Evolutionary conservation across 2,329 filamentous ascomycete species (phyloP).

Genomic region (Curvularia eragrostidis): DNA sequence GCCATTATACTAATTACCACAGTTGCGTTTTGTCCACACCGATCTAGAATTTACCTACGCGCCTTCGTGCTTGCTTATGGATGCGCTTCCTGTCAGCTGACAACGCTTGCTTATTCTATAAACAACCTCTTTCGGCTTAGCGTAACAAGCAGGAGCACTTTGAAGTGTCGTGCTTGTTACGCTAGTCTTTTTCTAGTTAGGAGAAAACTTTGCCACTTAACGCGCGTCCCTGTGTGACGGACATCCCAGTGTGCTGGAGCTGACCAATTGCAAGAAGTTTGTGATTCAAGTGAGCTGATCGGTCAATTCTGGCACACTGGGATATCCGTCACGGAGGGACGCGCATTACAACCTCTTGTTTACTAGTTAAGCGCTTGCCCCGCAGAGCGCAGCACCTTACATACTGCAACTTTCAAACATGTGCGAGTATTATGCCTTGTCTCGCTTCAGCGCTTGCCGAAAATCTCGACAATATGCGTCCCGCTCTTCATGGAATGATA

Average conservation of each 20-base stretch:
- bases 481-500: not conserved
- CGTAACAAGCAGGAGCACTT: not conserved
- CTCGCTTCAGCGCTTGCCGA: not conserved
- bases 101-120: not conserved
- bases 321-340: not conserved
- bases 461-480: not conserved
- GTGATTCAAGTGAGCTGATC: not conserved
- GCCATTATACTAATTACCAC: not conserved
- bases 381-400: not conserved
- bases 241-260: not conserved
- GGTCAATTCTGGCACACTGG: not conserved
- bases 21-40: not conserved
- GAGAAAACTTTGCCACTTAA: not conserved
- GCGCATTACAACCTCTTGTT: not conserved
- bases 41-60: too few relatives aligned
- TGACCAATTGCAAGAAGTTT: slow-evolving; percentile 1
- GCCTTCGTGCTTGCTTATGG: not conserved
- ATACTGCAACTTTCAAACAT: not conserved
- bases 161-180: not conserved
- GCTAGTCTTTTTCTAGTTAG: slow-evolving; percentile 1
- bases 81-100: slow-evolving; percentile 4
- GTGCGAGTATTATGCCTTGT: not conserved
- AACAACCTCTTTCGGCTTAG: not conserved
- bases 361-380: not conserved
- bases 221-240: not conserved